phyloP scores from a whole-genome alignment of 225 moss, liverwort and hornwort genomes.

The Thuidium tamariscinum region DNA sequence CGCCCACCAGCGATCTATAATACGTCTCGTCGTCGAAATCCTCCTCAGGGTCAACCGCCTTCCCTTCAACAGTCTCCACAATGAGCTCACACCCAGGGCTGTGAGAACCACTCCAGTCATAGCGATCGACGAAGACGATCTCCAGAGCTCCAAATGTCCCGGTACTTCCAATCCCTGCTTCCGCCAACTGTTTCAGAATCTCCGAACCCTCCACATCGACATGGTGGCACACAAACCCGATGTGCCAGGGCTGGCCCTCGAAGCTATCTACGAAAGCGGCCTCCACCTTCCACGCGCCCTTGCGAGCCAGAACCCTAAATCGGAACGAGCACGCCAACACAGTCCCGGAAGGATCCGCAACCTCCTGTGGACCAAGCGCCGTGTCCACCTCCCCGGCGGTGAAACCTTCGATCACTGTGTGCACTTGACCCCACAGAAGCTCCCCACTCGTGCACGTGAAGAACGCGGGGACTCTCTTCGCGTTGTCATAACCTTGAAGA shows the following conservation, averaged over 20 bases:
- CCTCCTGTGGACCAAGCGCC: neutral
- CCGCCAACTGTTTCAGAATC: conserved; percentile 5
- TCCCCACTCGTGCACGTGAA: conserved; percentile 41
- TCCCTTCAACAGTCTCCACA: neutral
- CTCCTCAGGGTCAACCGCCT: neutral
- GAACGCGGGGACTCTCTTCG: neutral
- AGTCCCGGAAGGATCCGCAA: neutral
- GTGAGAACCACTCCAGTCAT: conserved; percentile 21
- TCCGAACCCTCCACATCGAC: conserved; percentile 1
- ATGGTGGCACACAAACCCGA: conserved; percentile 28
- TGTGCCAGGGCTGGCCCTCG: conserved; percentile 3
- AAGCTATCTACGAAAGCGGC: neutral
- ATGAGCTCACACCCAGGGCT: conserved; percentile 7
- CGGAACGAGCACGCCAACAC: neutral
- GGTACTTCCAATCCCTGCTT: neutral
- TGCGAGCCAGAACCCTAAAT: conserved; percentile 9
- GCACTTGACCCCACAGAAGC: conserved; percentile 50
- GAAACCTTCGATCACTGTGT: conserved; percentile 31
- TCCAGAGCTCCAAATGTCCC: neutral
- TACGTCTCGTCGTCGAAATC: neutral
- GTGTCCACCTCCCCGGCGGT: conserved; percentile 1
- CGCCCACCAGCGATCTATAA: neutral
- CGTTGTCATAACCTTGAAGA: neutral
- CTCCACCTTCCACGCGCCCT: conserved; percentile 28
- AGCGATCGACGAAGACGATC: conserved; percentile 13